phyloP scores from a whole-genome alignment of 768 basidiomycete genomes.

The Mrakia hoshinonis region DNA sequence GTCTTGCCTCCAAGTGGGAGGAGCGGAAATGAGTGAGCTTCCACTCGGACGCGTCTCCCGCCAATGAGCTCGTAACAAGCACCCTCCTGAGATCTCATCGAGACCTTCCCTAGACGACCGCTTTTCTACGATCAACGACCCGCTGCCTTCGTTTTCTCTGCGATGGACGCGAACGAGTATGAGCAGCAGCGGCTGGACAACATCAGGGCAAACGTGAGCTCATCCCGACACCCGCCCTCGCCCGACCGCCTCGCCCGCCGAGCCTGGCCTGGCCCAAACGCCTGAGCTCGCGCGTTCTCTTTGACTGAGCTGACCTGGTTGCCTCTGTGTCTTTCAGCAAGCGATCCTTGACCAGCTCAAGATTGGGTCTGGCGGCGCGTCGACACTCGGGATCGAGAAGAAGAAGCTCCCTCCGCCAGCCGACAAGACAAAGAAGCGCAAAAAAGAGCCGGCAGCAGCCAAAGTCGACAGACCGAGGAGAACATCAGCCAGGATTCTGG shows the following conservation, averaged over 20 bases:
- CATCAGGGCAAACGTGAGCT: conserved; percentile 13
- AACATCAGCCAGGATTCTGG: conserved; percentile 16
- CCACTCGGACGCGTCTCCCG: background rate
- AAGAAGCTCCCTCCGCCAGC: background rate
- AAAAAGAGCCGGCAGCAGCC: background rate
- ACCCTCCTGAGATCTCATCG: no score
- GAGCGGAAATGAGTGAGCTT: background rate
- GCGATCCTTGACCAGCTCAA: conserved; percentile 8
- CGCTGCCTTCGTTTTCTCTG: background rate
- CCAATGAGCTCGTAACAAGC: no score
- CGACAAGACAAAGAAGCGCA: background rate
- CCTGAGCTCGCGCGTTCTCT: background rate
- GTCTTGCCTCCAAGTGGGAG: no score
- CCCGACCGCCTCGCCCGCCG: background rate
- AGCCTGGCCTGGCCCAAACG: background rate
- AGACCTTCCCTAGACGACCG: background rate
- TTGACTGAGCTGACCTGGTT: background rate
- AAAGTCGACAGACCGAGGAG: conserved; percentile 4
- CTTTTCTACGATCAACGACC: background rate
- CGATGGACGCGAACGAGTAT: conserved; percentile 22
- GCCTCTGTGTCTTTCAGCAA: background rate
- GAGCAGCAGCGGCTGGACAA: conserved; percentile 15
- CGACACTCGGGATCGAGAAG: conserved; percentile 4
- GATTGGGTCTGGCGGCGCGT: background rate
- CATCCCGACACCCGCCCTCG: background rate